Base-by-base conservation (phyloP, 2,329 filamentous ascomycete species). In the Fusarium cyanostomum region DNA sequence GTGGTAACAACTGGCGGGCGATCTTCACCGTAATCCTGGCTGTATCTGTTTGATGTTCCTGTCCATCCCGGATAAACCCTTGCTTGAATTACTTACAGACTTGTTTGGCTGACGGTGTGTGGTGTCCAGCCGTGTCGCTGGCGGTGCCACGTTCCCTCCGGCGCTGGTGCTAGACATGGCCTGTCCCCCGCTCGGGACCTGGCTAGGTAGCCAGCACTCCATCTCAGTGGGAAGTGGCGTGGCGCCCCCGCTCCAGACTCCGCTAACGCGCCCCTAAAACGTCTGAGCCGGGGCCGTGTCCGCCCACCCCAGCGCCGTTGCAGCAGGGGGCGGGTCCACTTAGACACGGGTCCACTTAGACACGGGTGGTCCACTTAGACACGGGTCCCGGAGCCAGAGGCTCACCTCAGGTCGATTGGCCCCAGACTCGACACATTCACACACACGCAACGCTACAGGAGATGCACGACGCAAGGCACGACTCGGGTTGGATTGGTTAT, bases 121-220 rank as follows among this genome's bases (percentile, higher is more conserved):
- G 21, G 21, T 21, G 21, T 21, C 21, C 4, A 21, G 21, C 6
- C 4, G 21, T 52, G 55, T 55, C 58, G 52, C 62, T 67, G 56
- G 55, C 55, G 57, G 61, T 69, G 67, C 67, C 67, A 70, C 67
- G 67, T 70, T 69, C 56, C 37, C 45, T 46, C 50, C 35, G 56
- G 35, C 58, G 53, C 43, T 45, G 41, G 57, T 21, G 51, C 41
- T 52, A 50, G 50, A 43, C 65, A 68, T 68, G 54, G 56, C 64
- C 35, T 52, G 50, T 49, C 35, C 43, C 45, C 62, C 50, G 50
- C 50, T 35, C 43, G 24, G 50, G 28, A 42, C 39, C 39, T 59
- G 31, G 41, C 15, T 21, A 21, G 21, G 34, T 30, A 43, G 24
- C 6, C n/a, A n/a, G 24, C n/a, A 12, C 27, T 28, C 43, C 30